Conservation (phyloP, 2,329 filamentous ascomycete genomes). For the Incumbomyces lentus region DNA sequence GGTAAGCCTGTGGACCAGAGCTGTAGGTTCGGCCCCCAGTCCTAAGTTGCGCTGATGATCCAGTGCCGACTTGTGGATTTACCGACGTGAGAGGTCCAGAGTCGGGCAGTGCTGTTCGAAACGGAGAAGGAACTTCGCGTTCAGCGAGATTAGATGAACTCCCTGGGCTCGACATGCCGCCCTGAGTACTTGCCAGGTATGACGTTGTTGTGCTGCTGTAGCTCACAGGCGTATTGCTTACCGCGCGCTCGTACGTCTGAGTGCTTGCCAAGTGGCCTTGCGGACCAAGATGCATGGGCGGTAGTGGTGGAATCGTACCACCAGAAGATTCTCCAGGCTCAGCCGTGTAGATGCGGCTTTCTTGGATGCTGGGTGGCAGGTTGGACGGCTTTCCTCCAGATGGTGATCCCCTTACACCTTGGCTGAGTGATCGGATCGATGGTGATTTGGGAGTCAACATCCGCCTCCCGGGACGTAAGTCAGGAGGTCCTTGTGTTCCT, state of each 20-base stretch:
- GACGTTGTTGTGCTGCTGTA: slow-evolving; percentile 1
- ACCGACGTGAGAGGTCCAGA: not conserved
- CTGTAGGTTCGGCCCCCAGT: slow-evolving; percentile 7
- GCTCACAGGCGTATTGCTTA: not conserved
- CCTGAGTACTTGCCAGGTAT: not conserved
- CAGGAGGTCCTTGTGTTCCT: slow-evolving; percentile 7
- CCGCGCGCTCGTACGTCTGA: not conserved
- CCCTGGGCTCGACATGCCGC: not conserved
- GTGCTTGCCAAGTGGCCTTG: not conserved
- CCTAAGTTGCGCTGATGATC: not conserved
- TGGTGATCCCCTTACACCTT: slow-evolving; percentile 33
- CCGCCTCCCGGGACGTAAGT: slow-evolving; percentile 26
- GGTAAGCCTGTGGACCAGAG: slow-evolving; percentile 21
- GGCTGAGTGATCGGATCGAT: slow-evolving; percentile 39
- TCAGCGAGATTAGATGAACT: slow-evolving; percentile 2
- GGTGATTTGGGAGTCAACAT: slow-evolving; percentile 52
- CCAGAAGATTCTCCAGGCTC: slow-evolving; percentile 29
- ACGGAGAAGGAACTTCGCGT: not conserved
- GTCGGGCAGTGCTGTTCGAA: not conserved
- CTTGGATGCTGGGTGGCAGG: slow-evolving; percentile 38
- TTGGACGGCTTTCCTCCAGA: slow-evolving; percentile 39
- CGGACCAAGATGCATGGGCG: slow-evolving; percentile 31
- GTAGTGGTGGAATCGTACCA: slow-evolving; percentile 36
- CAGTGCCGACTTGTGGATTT: not conserved
- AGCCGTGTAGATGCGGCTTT: slow-evolving; percentile 32